Base-by-base conservation (phyloP, 495 filamentous ascomycete genomes). In the Trichoderma erinaceum region DNA sequence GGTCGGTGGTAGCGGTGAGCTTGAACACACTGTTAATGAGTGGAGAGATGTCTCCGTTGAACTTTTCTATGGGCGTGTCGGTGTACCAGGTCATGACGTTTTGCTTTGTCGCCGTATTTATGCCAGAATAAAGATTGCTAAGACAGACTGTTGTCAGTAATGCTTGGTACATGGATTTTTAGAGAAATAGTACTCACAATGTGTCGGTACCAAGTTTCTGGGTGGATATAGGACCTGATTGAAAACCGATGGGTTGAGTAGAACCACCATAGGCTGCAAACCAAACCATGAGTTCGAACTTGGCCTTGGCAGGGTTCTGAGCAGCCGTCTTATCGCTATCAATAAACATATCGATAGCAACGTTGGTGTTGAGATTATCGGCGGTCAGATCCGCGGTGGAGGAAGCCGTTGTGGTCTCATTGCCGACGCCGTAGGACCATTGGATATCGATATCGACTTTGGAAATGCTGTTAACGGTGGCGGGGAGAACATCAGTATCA, bases 281-380 rank as follows among this genome's bases (percentile, higher is more conserved):
- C 75, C 76, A 82, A 32, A 82, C 70, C 76, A 82, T 82, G 72
- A 83, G 75, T 70, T 83, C 81, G 75, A 73, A 79, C 1, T 71
- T 67, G 21, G 80, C 75, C 1, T 66, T n/a, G 4, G 69, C 69
- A 63, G 72, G 75, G 72, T 78, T 73, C 43, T 65, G 27, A 0
- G 80, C 70, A 0, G 66, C 75, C 0, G 44, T 65, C 32, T 69
- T 67, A 58, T 79, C 75, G 27, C 66, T 66, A 65, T 81, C 80
- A 38, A 82, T 73, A 71, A 78, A 82, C 75, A 82, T 79, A 76
- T 82, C 80, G 25, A 82, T 69, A 41, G 77, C 78, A n/a, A 82
- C 80, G 72, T 79, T 81, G 67, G 75, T 69, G 50, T 80, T 75
- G 23, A 79, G 70, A 2, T 64, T 63, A 10, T 70, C 67, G 21